Base-by-base conservation (phyloP, 257 asterid genomes). In the Henckelia pumila region DNA sequence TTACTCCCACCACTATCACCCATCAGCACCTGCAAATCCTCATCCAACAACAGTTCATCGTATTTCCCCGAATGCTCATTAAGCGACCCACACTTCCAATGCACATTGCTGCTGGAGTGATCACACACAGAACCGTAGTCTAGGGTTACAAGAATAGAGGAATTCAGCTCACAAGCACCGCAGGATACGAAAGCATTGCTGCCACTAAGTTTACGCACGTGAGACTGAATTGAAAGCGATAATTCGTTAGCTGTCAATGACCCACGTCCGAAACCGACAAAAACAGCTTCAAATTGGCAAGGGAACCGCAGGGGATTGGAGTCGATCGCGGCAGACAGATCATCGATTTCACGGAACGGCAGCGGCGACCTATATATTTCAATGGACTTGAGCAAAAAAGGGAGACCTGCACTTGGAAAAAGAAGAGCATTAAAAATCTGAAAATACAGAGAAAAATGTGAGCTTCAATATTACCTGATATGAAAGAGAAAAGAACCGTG, bases 341-440 rank as follows among this genome's bases (percentile, higher is more conserved):
- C 5, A 40, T 40, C 50, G n/a, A 40, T 13, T 13, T 40, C n/a
- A 13, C 50, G 73, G 74, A 94, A 94, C 14, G 99, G 99, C 69
- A 94, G 82, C 24, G 89, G 90, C 14, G 97, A 89, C 75, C 99
- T 79, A 87, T 91, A 88, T 61, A 94, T 94, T 78, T 88, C 96
- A 7, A 91, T 86, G 4, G 99, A 83, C 73, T 84, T 91, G 11
- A 86, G 76, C 67, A 94, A 70, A 70, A 88, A 78, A 0, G 95
- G 97, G 22, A 82, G 80, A 74, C 95, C 99, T 93, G 81, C 68
- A 63, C 24, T 53, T 11, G 30, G 60, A 66, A 53, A 29, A 32
- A 58, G 4, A 59, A 61, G 22, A 20, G 21, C 22, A 24, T 23
- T 20, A 61, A 57, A 64, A 35, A 11, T 13, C 50, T 2, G 6